Evolutionary conservation across 169 alveolate species (phyloP).

Genomic region (Perkinsus marinus): DNA sequence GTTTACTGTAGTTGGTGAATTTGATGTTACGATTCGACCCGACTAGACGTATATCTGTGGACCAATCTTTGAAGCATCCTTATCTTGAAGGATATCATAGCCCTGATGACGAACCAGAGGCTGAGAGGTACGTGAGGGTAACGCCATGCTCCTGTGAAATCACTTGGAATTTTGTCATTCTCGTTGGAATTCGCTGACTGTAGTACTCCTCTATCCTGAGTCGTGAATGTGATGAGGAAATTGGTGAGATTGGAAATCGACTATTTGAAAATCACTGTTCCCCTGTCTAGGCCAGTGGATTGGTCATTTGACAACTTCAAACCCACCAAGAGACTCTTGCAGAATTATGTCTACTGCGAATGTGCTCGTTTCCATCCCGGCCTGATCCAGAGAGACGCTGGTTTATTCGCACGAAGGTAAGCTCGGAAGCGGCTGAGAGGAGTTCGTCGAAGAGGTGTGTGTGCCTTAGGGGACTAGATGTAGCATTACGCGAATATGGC

Average conservation of each 20-base stretch:
- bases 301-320: constrained; percentile 73
- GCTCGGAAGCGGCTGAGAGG: not conserved
- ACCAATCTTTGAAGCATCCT: constrained; percentile 69
- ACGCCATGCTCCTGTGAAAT: too few relatives aligned
- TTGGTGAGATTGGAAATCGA: too few relatives aligned
- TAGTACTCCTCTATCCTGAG: too few relatives aligned
- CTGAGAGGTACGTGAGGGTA: not conserved
- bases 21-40: constrained; percentile 63
- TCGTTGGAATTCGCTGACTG: too few relatives aligned
- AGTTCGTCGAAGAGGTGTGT: not conserved
- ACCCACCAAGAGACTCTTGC: constrained; percentile 61
- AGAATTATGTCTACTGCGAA: constrained; percentile 60
- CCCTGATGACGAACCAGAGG: constrained; percentile 63
- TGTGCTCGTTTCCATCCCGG: constrained; percentile 54
- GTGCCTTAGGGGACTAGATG: not conserved
- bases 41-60: constrained; percentile 61
- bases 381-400: constrained; percentile 25
- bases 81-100: constrained; percentile 58
- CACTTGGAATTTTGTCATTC: too few relatives aligned
- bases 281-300: constrained; percentile 41
- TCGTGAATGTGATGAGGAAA: too few relatives aligned
- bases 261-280: constrained; percentile 1
- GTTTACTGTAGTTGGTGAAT: constrained; percentile 29
- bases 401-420: not conserved
- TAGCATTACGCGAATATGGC: not conserved